A percentile compares a stretch with the other conserved stretches of the same genome.
phyloP scores from a whole-genome alignment of 192 early-diverging fungal species.

The Coemansia sp. region DNA sequence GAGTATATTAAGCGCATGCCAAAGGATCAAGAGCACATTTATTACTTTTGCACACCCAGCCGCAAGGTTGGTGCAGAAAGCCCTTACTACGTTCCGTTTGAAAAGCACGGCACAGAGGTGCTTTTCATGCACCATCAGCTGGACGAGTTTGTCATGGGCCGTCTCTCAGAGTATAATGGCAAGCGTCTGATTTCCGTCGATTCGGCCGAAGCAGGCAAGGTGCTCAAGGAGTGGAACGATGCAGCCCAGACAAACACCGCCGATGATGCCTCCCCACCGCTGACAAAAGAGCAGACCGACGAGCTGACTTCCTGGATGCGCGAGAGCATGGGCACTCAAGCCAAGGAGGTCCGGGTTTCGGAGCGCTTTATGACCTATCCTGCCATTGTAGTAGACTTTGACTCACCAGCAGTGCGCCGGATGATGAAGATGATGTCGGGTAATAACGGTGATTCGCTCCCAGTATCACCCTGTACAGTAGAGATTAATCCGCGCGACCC shows the following conservation, averaged over 20 bases:
- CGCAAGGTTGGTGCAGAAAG: slow-evolving; percentile 71
- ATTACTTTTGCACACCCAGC: slow-evolving; percentile 74
- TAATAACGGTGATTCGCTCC: slow-evolving; percentile 49
- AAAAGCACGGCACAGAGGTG: slow-evolving; percentile 88
- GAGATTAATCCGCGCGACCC: slow-evolving; percentile 74
- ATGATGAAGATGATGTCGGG: slow-evolving; percentile 58
- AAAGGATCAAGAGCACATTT: slow-evolving; percentile 86
- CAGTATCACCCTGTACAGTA: slow-evolving; percentile 63
- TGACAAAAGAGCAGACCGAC: slow-evolving; percentile 56
- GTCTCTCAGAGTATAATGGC: slow-evolving; percentile 71
- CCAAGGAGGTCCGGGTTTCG: slow-evolving; percentile 71
- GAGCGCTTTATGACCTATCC: slow-evolving; percentile 71
- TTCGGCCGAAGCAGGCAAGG: slow-evolving; percentile 66
- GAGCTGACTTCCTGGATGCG: slow-evolving; percentile 68
- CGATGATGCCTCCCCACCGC: slow-evolving; percentile 35
- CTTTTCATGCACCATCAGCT: slow-evolving; percentile 75
- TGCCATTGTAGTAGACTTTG: slow-evolving; percentile 73
- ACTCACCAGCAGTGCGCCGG: slow-evolving; percentile 67
- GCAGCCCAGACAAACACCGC: slow-evolving; percentile 51
- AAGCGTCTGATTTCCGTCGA: slow-evolving; percentile 65
- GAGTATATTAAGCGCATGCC: slow-evolving; percentile 89
- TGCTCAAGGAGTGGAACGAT: slow-evolving; percentile 65
- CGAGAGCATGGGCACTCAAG: slow-evolving; percentile 58
- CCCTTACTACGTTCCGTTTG: slow-evolving; percentile 89
- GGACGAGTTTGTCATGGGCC: slow-evolving; percentile 76